Base-by-base conservation (phyloP, 2,329 filamentous ascomycete species). In the Talaromyces sp. region DNA sequence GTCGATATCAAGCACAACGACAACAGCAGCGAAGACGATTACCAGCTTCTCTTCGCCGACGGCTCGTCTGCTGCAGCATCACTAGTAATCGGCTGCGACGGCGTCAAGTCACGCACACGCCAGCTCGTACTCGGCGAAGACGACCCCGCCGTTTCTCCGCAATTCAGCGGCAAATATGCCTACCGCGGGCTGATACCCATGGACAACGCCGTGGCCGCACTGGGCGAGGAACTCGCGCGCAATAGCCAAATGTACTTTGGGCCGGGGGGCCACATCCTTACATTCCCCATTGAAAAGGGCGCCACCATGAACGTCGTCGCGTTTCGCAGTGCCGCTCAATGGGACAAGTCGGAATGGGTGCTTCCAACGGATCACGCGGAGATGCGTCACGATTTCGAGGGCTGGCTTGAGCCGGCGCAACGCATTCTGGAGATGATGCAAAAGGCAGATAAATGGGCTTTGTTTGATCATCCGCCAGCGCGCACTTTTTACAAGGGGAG, bases 21-120 rank as follows among this genome's bases (percentile, higher is more conserved):
- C 0, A 51, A 32, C 6, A 44, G 72, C 15, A 57, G 36, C 0
- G 55, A 17, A 2, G 61, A 65, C 2, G 65, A 28, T 0, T 60
- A 71, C 15, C 10, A 58, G 5, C 52, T 74, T 56, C 30, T 30
- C 1, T 77, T 77, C 59, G 67, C 70, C 25, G 74, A 77, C 64
- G 73, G 73, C 11, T 70, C 64, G 1, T 30, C 59, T 2, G 71
- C 67, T 0, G 22, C 3, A 0, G 73, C 72, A 0, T 71, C 74
- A 59, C 68, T 71, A 0, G 72, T 76, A 10, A 61, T 77, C 55
- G 75, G 75, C 0, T 75, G 72, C 56, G 75, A 77, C 65, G 75
- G 75, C 1, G 74, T 77, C 19, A 65, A 68, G 30, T 74, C 71
- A 0, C 63, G 55, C 25, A 70, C 72, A 0, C 71, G 71, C 55